phyloP scores from a whole-genome alignment of 2,329 filamentous ascomycete species.

The Colletotrichum sp. region DNA sequence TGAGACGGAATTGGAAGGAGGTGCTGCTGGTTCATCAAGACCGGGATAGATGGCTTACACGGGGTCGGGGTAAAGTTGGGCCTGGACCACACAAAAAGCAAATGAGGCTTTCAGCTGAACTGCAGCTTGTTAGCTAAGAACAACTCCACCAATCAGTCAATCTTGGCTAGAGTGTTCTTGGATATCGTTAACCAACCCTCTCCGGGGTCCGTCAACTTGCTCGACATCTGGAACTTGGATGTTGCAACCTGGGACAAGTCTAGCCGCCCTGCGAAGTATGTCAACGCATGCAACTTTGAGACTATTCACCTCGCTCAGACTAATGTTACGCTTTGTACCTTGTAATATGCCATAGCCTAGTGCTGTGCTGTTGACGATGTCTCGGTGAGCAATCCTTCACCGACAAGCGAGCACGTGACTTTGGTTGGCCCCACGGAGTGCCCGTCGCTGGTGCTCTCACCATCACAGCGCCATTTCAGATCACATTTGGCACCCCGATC shows the following conservation, averaged over 20 bases:
- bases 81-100: background rate
- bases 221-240: background rate
- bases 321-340: background rate
- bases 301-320: background rate
- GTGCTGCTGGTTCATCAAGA: background rate
- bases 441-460: background rate
- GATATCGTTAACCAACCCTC: background rate
- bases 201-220: background rate
- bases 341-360: background rate
- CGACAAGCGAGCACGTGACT: constrained; percentile 21
- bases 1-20: background rate
- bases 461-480: background rate
- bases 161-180: background rate
- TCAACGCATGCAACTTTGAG: background rate
- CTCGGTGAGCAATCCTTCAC: constrained; percentile 4
- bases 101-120: constrained; percentile 6
- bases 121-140: background rate
- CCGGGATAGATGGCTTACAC: background rate
- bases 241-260: background rate
- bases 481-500: background rate
- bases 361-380: background rate
- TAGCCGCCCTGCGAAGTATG: background rate
- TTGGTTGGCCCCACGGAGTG: background rate
- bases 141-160: background rate
- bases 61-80: constrained; percentile 1